A percentile compares a stretch with the other conserved stretches of the same genome.
Conservation (phyloP, 2,329 filamentous ascomycete genomes). For the Aspergillaceae sp. region DNA sequence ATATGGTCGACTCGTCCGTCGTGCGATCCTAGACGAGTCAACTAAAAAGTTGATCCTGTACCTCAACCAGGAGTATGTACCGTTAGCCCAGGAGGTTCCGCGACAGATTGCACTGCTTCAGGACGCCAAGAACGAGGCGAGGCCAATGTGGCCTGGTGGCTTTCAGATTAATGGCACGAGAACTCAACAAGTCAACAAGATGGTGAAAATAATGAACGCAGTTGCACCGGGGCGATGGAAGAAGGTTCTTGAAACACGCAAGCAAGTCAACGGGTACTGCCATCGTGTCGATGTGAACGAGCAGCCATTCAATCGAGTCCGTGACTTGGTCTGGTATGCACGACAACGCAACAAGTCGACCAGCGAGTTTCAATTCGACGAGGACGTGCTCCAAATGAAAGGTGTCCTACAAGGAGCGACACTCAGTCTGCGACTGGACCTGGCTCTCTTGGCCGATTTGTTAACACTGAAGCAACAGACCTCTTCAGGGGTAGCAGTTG, state of each 20-base stretch:
- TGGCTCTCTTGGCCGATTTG: conserved; percentile 41
- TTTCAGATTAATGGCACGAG: conserved; percentile 7
- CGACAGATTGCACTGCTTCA: conserved; percentile 19
- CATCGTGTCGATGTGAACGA: conserved; percentile 26
- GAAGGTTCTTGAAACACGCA: conserved; percentile 19
- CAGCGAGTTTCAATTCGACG: conserved; percentile 16
- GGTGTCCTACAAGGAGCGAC: conserved; percentile 36
- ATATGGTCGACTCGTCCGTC: conserved; percentile 55
- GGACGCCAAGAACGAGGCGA: neutral
- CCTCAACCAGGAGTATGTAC: conserved; percentile 37
- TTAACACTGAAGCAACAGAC: conserved; percentile 11
- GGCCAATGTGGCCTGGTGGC: no score
- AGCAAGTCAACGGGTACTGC: conserved; percentile 22
- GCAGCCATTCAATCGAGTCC: conserved; percentile 32
- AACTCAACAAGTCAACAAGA: conserved; percentile 17
- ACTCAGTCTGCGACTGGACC: conserved; percentile 44
- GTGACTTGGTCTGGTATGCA: conserved; percentile 26
- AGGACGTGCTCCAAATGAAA: conserved; percentile 27
- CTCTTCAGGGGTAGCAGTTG: no score
- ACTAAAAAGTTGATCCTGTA: conserved; percentile 57
- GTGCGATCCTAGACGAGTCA: conserved; percentile 53
- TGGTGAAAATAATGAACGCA: conserved; percentile 11
- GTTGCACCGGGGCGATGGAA: conserved; percentile 15
- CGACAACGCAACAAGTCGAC: conserved; percentile 17
- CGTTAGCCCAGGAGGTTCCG: conserved; percentile 31